Evolutionary conservation across 257 asterid species (phyloP).

Genomic region (Sherardia arvensis): DNA sequence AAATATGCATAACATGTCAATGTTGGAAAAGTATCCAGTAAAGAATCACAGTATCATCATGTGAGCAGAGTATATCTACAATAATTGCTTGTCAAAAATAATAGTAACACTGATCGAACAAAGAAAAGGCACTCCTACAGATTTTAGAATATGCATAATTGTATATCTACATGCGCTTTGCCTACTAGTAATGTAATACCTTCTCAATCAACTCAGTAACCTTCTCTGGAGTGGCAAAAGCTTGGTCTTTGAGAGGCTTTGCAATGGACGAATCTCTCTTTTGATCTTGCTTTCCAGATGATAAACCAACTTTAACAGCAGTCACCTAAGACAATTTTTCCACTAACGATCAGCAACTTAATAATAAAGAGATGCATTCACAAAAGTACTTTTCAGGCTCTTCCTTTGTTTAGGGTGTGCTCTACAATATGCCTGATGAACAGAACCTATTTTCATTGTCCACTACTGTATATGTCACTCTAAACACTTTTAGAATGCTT

Average conservation of each 20-base stretch:
- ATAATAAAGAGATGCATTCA: neutral
- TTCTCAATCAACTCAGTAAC: slow-evolving; percentile 78
- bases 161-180: neutral
- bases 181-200: slow-evolving; percentile 33
- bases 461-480: neutral
- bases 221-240: slow-evolving; percentile 91
- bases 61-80: neutral
- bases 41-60: neutral
- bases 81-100: neutral
- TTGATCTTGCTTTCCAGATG: slow-evolving; percentile 53
- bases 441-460: neutral
- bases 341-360: neutral
- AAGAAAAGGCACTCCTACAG: neutral
- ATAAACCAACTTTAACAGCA: slow-evolving; percentile 79
- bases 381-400: neutral
- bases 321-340: slow-evolving; percentile 48
- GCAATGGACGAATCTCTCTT: slow-evolving; percentile 49
- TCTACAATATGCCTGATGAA: neutral
- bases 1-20: neutral
- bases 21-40: neutral
- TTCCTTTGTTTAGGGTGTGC: neutral
- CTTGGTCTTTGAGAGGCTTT: slow-evolving; percentile 86
- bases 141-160: neutral
- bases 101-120: neutral
- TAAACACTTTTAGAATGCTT: neutral